Percentiles rank a stretch among this genome's conserved stretches.
phyloP scores from a whole-genome alignment of 257 asterid species.

The Thymus mandschuricus region DNA sequence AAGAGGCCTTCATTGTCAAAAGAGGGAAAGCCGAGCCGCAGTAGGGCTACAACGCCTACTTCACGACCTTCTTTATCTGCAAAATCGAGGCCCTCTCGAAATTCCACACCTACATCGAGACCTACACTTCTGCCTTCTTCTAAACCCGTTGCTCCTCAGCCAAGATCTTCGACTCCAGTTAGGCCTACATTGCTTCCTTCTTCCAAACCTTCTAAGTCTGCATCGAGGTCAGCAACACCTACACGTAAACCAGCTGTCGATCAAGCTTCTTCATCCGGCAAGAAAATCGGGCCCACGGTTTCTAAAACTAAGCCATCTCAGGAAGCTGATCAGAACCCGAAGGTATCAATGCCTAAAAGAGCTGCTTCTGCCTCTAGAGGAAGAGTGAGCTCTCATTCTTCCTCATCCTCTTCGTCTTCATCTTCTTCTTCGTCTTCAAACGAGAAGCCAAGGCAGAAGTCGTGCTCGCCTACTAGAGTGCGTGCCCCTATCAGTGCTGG shows the following conservation, averaged over 20 bases:
- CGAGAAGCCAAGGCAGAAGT: conserved; percentile 53
- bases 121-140: conserved; percentile 45
- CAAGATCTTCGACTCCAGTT: conserved; percentile 58
- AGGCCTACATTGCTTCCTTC: conserved; percentile 52
- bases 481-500: conserved; percentile 36
- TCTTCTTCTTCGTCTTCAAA: conserved; percentile 35
- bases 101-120: conserved; percentile 65
- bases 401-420: conserved; percentile 35
- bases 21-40: conserved; percentile 38
- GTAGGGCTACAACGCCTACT: conserved; percentile 59
- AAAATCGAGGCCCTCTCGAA: conserved; percentile 48
- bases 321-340: conserved; percentile 41
- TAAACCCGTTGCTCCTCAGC: conserved; percentile 43
- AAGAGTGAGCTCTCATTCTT: conserved; percentile 37
- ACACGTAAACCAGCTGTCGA: conserved; percentile 43
- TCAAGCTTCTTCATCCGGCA: conserved; percentile 35
- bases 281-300: conserved; percentile 35
- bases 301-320: conserved; percentile 54
- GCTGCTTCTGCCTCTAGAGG: conserved; percentile 72
- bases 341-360: conserved; percentile 48
- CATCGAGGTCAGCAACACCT: conserved; percentile 67
- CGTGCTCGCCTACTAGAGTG: conserved; percentile 65
- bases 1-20: conserved; percentile 50
- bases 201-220: conserved; percentile 35
- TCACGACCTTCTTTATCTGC: conserved; percentile 48